Conservation (phyloP, 768 basidiomycete species). For the Xanthoconium purpureum region DNA sequence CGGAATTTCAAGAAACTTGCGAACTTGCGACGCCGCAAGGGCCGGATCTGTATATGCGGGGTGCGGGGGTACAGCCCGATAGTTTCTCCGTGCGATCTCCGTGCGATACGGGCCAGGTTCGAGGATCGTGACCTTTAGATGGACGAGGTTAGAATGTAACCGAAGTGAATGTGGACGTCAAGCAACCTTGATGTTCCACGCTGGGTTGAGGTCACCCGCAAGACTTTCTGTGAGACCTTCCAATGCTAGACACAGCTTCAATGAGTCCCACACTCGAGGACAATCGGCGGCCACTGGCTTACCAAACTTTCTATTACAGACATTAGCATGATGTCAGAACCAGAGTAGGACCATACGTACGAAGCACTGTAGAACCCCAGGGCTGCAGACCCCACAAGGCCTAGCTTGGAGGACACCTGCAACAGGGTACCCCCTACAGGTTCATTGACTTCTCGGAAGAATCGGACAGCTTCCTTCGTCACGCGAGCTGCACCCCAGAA, state of each 20-base stretch:
- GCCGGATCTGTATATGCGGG: conserved; percentile 18
- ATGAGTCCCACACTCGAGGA: background rate
- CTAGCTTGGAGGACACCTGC: conserved; percentile 36
- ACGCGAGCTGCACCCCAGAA: conserved; percentile 17
- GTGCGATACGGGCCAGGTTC: conserved; percentile 20
- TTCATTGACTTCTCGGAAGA: conserved; percentile 35
- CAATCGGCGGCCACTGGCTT: background rate
- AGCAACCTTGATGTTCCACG: conserved; percentile 19
- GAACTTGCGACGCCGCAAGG: background rate
- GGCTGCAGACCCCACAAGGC: conserved; percentile 19
- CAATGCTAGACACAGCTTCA: conserved; percentile 1
- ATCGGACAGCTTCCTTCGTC: conserved; percentile 27
- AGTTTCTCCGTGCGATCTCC: background rate
- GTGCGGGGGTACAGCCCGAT: conserved; percentile 8
- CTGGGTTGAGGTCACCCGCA: conserved; percentile 9
- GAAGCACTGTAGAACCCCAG: conserved; percentile 27
- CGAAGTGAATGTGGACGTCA: background rate
- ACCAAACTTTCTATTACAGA: conserved; percentile 16
- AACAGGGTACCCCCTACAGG: conserved; percentile 39
- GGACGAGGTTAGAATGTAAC: background rate
- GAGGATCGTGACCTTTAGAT: conserved; percentile 15
- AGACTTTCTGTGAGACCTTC: background rate
- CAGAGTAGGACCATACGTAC: conserved; percentile 4
- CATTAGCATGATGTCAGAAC: background rate
- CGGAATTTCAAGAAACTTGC: background rate